Percentiles rank a stretch among this genome's conserved stretches.
phyloP scores from a whole-genome alignment of 2,329 filamentous ascomycete genomes.

The Zymoseptoria crescenta region DNA sequence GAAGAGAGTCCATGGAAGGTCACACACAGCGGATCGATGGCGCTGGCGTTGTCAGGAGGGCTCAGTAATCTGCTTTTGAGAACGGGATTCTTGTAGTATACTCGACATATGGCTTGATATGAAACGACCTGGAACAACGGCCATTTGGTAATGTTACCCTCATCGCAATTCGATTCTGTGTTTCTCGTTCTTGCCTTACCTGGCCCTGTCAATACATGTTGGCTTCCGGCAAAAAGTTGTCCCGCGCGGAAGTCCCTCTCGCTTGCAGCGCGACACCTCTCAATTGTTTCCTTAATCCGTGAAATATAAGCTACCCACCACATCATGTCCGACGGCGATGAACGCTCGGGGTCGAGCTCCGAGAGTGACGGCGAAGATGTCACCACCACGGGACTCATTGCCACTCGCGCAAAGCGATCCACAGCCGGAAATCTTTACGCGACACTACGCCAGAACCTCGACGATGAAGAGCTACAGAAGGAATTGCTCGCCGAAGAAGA shows the following conservation, averaged over 20 bases:
- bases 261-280: background rate
- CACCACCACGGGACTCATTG: constrained; percentile 50
- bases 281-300: background rate
- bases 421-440: constrained; percentile 82
- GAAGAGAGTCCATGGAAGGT: background rate
- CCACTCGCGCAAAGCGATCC: constrained; percentile 64
- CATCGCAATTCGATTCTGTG: too few relatives aligned
- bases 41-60: too few relatives aligned
- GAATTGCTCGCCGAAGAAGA: constrained; percentile 44
- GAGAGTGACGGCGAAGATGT: constrained; percentile 20
- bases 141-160: background rate
- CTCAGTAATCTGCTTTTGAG: background rate
- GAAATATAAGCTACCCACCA: background rate
- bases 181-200: too few relatives aligned
- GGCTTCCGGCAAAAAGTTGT: background rate
- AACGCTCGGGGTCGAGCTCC: constrained; percentile 13
- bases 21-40: background rate
- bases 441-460: constrained; percentile 58
- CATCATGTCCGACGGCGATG: constrained; percentile 22
- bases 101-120: background rate
- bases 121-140: background rate
- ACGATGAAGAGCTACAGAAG: constrained; percentile 36
- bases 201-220: too few relatives aligned
- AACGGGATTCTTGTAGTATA: background rate
- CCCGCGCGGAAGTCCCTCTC: background rate